phyloP scores from a whole-genome alignment of 2,329 filamentous ascomycete genomes.

The Aspergillus unguis region DNA sequence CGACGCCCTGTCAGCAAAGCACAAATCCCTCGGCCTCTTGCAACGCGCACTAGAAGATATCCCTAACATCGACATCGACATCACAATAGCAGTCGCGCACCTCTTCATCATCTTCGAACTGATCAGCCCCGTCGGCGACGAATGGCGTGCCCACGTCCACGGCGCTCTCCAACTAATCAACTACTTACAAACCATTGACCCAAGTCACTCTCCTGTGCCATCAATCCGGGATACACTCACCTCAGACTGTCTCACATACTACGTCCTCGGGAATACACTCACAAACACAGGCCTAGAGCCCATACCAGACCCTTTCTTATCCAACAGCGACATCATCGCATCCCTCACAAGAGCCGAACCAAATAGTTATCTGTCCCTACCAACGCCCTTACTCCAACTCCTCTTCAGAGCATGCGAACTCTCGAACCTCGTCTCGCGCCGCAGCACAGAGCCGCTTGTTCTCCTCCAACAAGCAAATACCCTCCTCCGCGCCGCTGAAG shows the following conservation, averaged over 20 bases:
- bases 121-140: neutral
- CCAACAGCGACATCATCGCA: neutral
- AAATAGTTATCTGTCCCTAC: slow-evolving; percentile 6
- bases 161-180: slow-evolving; percentile 2
- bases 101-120: slow-evolving; percentile 9
- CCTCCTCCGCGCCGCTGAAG: neutral
- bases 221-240: neutral
- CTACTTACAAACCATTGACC: neutral
- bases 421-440: neutral
- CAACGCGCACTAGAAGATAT: neutral
- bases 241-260: slow-evolving; percentile 3
- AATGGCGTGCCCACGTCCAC: slow-evolving; percentile 5
- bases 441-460: neutral
- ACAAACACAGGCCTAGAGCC: neutral
- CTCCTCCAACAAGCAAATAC: neutral
- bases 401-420: slow-evolving; percentile 9
- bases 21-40: slow-evolving; percentile 1
- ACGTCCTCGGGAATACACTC: neutral
- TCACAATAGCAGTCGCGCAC: neutral
- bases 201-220: neutral
- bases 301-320: neutral
- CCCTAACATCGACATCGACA: neutral
- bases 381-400: neutral
- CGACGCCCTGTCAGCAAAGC: slow-evolving; percentile 2
- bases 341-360: slow-evolving; percentile 2